Evolutionary conservation across 495 filamentous ascomycete species (phyloP), one percentile per base, ranked within the genome.

Genomic region (Usnea hakonensis): DNA sequence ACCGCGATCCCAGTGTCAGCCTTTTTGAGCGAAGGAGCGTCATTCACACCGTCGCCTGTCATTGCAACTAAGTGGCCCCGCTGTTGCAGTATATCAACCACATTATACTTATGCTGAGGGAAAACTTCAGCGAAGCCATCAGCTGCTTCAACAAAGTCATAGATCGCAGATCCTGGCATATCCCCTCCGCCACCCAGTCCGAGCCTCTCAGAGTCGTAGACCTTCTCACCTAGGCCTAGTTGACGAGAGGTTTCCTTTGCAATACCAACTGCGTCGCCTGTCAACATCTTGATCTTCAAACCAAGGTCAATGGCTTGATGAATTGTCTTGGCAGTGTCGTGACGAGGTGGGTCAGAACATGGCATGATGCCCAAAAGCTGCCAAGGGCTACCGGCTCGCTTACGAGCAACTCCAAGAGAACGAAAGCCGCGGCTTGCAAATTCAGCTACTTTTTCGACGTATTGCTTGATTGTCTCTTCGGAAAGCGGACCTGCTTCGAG

Each of bases 351-450:
- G 70, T 96, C 91, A 68, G 82, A 88, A 81, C 90, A 94, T 68
- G 91, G 91, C 86, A 95, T 90, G 70, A 95, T 94, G 69, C 91
- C 91, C 65, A 96, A 85, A 66, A 96, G 90, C 71, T 95, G 87
- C 91, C 91, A 96, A 37, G 81, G 75, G 66, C 81, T 78, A 72
- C 85, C 82, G 69, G 80, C 87, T 72, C 85, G 83, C 81, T 91
- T 91, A 74, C 90, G 90, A 67, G 90, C 90, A 77, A 96, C 87
- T 77, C 91, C 91, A 58, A 96, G 86, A 53, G 90, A 91, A 73
- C 91, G 89, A 81, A 93, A 94, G 77, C 91, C 90, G 82, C 91
- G 90, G 61, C 82, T 85, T 70, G 91, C 90, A 74, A 95, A 95
- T 70, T 95, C 91, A 60, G 87, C 85, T 58, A 95, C 89, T 77